These are phyloP conservation scores for Arachnomyces sp. DNA, from an alignment of 2,329 filamentous ascomycete species.

Conservation along the genomic window DNA sequence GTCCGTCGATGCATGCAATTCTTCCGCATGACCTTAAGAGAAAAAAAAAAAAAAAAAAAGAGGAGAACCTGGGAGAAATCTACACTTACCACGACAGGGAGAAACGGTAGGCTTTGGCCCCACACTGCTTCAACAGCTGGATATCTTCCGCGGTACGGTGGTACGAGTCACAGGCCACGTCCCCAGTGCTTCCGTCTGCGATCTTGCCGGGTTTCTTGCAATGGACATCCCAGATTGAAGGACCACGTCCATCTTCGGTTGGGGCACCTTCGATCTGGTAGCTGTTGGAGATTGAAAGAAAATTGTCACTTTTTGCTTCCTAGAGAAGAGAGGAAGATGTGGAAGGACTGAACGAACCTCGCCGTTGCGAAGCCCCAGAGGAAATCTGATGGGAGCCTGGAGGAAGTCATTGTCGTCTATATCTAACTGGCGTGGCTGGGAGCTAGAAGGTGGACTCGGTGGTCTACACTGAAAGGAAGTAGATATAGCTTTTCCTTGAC, in stretches of 20 bases:
- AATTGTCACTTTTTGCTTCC: not conserved
- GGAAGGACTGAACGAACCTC: constrained; percentile 39
- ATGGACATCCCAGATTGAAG: constrained; percentile 88
- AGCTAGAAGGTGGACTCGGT: not conserved
- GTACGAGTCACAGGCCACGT: constrained; percentile 79
- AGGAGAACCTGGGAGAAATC: too few relatives aligned
- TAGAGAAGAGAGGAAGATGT: not conserved
- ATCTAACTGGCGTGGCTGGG: not conserved
- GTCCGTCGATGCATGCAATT: not conserved
- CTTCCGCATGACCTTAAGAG: too few relatives aligned
- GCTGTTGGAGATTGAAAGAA: constrained; percentile 38
- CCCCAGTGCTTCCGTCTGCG: constrained; percentile 66
- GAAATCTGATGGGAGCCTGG: constrained; percentile 58
- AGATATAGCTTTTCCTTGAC: constrained; percentile 10
- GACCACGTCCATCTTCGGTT: constrained; percentile 67
- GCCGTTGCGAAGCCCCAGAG: constrained; percentile 76
- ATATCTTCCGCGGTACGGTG: constrained; percentile 72
- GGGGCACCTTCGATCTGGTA: constrained; percentile 81
- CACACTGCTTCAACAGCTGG: constrained; percentile 64
- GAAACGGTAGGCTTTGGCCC: constrained; percentile 72
- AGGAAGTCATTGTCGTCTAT: constrained; percentile 22
- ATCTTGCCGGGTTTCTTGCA: constrained; percentile 75
- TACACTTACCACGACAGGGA: constrained; percentile 60
- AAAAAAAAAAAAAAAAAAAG: too few relatives aligned
- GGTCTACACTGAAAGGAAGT: not conserved